Base-by-base conservation (phyloP, 2,329 filamentous ascomycete genomes). In the Hysterium pulicare region DNA sequence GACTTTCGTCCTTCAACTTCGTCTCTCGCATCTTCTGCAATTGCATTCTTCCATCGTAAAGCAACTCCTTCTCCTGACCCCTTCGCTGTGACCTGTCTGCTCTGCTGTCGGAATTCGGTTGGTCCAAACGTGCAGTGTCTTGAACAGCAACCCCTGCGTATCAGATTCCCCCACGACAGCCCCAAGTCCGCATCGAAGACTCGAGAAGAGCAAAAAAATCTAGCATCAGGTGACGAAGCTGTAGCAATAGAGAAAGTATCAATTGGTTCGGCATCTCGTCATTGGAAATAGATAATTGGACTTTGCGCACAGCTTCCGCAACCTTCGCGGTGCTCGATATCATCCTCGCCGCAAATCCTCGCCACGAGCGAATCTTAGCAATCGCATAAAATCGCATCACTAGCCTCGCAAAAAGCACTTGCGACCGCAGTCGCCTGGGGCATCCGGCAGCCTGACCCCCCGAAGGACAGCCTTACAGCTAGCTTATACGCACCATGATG, bases 401-500 rank as follows among this genome's bases (percentile, higher is more conserved):
- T 41, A 42, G 44, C 24, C 8, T 19, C 19, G 19, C 15, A 37
- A 37, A 21, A 37, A 21, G 19, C 17, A 15, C 17, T 13, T 37
- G 34, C 17, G 50, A 46, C 42, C 21, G 20, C 38, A 46, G 30
- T 50, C 42, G 51, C 47, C 51, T 49, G 33, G 50, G 46, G 44
- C 22, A 47, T 21, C 50, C 46, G 44, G 49, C 44, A 41, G 17
- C 21, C 37, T 15, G 21, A 30, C 16, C 37, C 10, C 5, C 15
- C 16, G 13, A 47, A 33, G 41, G 42, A 40, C 49, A 50, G 45
- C 50, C 31, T 41, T 46, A 40, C 52, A 42, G 30, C 24, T 22
- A 31, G 26, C 30, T 31, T 39, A 7, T 28, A 13, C n/a, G 24
- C 13, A 7, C 51, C 51, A 61, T 54, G 53, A 67, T 66, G 62